Base-by-base conservation (phyloP, 176 grass and related monocot species). In the Neostapfia colusana region DNA sequence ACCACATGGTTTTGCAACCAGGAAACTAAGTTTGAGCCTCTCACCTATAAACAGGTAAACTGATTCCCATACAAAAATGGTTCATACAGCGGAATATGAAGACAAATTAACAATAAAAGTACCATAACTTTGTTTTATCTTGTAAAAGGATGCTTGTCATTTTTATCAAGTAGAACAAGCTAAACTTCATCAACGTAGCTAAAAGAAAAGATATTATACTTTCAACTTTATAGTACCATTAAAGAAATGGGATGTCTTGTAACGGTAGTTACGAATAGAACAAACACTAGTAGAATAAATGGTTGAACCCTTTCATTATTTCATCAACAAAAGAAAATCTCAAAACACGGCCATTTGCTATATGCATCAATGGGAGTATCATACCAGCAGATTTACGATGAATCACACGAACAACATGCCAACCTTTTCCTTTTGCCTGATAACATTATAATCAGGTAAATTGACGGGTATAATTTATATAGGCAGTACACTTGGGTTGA, bases 401-500 rank as follows among this genome's bases (percentile, higher is more conserved):
- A 83, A 87, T 56, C 44, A 88, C 42, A 68, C 14, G 74, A 78
- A 51, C 79, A 73, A 50, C 53, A 62, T 74, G 8, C 74, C 80
- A 68, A 17, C 14, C 7, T 67, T 73, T 82, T 23, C 62, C 61
- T 2, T 78, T 73, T 54, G 18, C 85, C 85, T 87, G 42, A 67
- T 7, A 68, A 63, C 36, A 87, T 50, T 51, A 87, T 66, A 49
- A 39, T 67, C 21, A 78, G n/a, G 67, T 23, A 59, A 35, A 78
- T 43, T 48, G 41, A 42, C 51, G 10, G 4, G 63, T 57, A 66
- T 17, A 80, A 25, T 45, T 14, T 16, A 37, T 0, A 15, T 53
- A 56, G 14, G 25, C 3, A 79, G 65, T 37, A 70, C 21, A 23
- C 25, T 63, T 63, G 7, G 0, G 46, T 41, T 57, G 14, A 55